These are phyloP conservation scores for Pulicaria dysenterica DNA, from an alignment of 129 eudicot species.

Conservation along the genomic window DNA sequence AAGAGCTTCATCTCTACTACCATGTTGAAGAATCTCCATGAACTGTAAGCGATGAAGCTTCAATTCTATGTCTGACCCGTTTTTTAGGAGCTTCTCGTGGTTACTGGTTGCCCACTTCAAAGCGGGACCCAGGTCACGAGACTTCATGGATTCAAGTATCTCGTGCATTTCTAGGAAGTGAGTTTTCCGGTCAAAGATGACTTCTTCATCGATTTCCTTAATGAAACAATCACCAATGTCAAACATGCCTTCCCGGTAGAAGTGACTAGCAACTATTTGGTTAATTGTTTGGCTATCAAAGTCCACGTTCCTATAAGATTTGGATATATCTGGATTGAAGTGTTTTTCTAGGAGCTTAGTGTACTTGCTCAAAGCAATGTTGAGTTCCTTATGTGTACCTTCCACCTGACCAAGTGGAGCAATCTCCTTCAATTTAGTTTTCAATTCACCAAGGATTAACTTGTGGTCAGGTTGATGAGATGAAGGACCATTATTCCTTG, in stretches of 20 bases:
- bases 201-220: slow-evolving; percentile 56
- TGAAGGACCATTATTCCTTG: slow-evolving; percentile 14
- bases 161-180: slow-evolving; percentile 67
- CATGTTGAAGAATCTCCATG: slow-evolving; percentile 63
- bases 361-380: slow-evolving; percentile 65
- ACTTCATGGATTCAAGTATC: slow-evolving; percentile 78
- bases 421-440: slow-evolving; percentile 64
- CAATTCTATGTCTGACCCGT: slow-evolving; percentile 68
- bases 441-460: slow-evolving; percentile 56
- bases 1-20: slow-evolving; percentile 68
- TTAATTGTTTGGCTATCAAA: slow-evolving; percentile 62
- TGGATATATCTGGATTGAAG: slow-evolving; percentile 80
- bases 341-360: slow-evolving; percentile 75
- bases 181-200: slow-evolving; percentile 50
- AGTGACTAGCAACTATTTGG: slow-evolving; percentile 76
- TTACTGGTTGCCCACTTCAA: slow-evolving; percentile 71
- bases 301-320: slow-evolving; percentile 73
- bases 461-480: slow-evolving; percentile 53
- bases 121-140: slow-evolving; percentile 75
- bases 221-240: slow-evolving; percentile 78
- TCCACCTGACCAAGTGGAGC: slow-evolving; percentile 66
- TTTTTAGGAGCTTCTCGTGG: slow-evolving; percentile 60
- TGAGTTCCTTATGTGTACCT: slow-evolving; percentile 75
- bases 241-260: slow-evolving; percentile 77
- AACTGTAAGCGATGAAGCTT: slow-evolving; percentile 82